Percentiles rank a stretch among this genome's conserved stretches.
Evolutionary conservation across 306 rosid genomes (phyloP).

Genomic region (Astragalus glycyphyllos): DNA sequence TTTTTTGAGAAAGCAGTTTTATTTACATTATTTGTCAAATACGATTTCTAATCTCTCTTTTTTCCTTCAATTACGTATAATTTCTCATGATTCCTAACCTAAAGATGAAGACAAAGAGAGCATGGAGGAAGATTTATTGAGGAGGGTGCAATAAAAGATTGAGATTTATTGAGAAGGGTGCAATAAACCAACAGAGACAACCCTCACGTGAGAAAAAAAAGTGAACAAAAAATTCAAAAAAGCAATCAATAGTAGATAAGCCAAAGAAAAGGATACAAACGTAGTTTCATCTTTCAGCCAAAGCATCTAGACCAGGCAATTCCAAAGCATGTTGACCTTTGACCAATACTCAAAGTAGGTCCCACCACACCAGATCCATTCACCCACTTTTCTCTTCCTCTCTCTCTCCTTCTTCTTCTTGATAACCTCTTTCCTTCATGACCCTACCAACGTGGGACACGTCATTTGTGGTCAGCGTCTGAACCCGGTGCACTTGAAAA

Average conservation of each 20-base stretch:
- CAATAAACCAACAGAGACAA: neutral
- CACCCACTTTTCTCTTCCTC: neutral
- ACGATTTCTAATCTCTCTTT: neutral
- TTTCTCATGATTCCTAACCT: too few relatives aligned
- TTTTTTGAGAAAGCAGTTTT: neutral
- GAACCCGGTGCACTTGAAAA: neutral
- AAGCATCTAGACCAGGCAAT: slow-evolving; percentile 5
- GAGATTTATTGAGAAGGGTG: neutral
- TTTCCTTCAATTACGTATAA: too few relatives aligned
- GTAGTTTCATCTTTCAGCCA: slow-evolving; percentile 26
- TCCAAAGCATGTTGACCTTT: slow-evolving; percentile 26
- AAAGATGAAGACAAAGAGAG: slow-evolving; percentile 6
- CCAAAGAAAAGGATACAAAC: neutral
- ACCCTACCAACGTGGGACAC: slow-evolving; percentile 25
- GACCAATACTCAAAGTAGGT: neutral
- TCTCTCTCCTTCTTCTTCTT: too few relatives aligned
- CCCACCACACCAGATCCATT: slow-evolving; percentile 28
- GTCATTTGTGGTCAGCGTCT: neutral
- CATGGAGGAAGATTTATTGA: neutral
- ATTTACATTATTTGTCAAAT: neutral
- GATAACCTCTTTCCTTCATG: neutral
- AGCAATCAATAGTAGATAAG: neutral
- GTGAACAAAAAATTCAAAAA: neutral
- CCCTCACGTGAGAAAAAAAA: neutral
- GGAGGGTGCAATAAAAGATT: slow-evolving; percentile 11